These are phyloP conservation scores for Fagopyrum tataricum DNA, from an alignment of 148 eudicot species.

Conservation along the genomic window DNA sequence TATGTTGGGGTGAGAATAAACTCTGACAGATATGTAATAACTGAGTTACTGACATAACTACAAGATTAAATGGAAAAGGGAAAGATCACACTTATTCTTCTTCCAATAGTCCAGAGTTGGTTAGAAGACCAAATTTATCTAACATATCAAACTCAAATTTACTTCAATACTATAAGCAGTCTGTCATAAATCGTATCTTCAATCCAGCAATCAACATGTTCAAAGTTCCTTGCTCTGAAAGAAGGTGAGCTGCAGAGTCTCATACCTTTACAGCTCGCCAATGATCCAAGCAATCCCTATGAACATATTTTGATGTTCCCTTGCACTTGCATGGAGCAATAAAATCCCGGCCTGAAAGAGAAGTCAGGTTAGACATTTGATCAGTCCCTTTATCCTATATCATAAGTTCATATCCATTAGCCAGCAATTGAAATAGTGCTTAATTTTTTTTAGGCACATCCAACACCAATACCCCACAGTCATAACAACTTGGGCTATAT, in stretches of 20 bases:
- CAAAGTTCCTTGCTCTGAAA: not conserved
- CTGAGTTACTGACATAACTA: not conserved
- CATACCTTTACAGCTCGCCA: conserved; percentile 94
- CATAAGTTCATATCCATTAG: not conserved
- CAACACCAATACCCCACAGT: not conserved
- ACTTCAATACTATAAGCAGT: not conserved
- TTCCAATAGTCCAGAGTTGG: not conserved
- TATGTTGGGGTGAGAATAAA: not conserved
- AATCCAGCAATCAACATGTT: not conserved
- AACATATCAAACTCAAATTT: not conserved
- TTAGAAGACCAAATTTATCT: not conserved
- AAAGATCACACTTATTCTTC: not conserved
- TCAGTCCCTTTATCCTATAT: not conserved
- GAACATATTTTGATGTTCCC: conserved; percentile 92
- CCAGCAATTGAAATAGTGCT: not conserved
- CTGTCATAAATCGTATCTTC: not conserved
- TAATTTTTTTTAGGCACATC: not conserved
- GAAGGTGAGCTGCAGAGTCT: not conserved
- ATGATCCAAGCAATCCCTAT: conserved; percentile 90
- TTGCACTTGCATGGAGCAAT: conserved; percentile 98
- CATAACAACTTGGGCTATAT: not conserved
- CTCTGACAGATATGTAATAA: not conserved
- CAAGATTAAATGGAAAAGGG: not conserved
- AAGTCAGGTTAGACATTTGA: conserved; percentile 3
- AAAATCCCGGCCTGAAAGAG: conserved; percentile 77